Evolutionary conservation across 495 filamentous ascomycete species (phyloP), one percentile per base, ranked within the genome.

Genomic region (Aspergillus saccharolyticus): DNA sequence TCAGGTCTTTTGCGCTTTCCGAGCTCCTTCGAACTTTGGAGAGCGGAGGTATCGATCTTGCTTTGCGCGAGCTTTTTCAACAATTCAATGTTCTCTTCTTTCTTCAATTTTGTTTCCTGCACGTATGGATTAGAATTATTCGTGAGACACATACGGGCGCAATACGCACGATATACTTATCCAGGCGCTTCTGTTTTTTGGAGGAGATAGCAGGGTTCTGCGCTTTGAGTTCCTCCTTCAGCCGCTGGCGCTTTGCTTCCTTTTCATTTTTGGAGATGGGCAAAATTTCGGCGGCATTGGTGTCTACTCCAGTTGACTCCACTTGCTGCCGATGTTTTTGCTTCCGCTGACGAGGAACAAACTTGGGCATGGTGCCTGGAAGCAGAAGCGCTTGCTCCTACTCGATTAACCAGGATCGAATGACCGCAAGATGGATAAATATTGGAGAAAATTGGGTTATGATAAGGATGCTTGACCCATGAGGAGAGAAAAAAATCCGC

Each of bases 171-270:
- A 99, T 96, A 67, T 99, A 99, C 67, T 97, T 97, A 57, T 97
- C 91, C 33, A 99, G 75, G 42, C 94, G 80, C 74, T 97, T 97
- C 54, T 90, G 82, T 75, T 99, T 99, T 77, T 97, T 96, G 42
- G 83, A 79, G 30, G 87, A 93, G 59, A 96, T 83, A 66, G 89
- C 89, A n/a, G 79, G 72, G 51, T 89, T 80, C 54, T 80, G 78
- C 14, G 70, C 69, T 56, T 72, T 73, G 54, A 87, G 56, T 58
- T 88, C 81, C n/a, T 85, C 83, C 56, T 80, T 84, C 46, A 96
- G 62, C 61, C 87, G 80, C 53, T 83, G 77, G 66, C 84, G 88
- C 66, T 82, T 84, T 56, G 83, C 80, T 65, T 93, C 86, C 54
- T 80, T 83, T 61, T 89, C 86, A 39, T 72, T 74, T 67, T 88